Base-by-base conservation (phyloP, 495 filamentous ascomycete genomes). In the Penicillium turbatum region DNA sequence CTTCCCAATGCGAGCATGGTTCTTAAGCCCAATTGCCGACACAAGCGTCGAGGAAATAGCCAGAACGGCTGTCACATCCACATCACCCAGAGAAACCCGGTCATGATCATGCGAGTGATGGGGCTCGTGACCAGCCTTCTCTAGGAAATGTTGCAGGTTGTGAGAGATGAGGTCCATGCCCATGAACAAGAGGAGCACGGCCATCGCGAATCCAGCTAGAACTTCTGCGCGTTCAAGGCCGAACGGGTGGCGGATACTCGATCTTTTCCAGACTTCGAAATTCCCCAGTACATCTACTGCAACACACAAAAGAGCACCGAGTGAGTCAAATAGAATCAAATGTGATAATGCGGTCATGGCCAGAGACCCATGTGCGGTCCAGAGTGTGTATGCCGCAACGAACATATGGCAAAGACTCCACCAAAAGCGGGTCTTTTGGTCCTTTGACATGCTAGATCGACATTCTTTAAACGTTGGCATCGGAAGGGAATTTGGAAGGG, bases 241-340 rank as follows among this genome's bases (percentile, higher is more conserved):
- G 65, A 98, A 98, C 5, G 93, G 95, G 71, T 97, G 92, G 3
- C 89, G 85, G 53, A 98, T 88, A 55, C 84, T 92, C 47, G 88
- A 92, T 36, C 93, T 82, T 53, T 89, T 92, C 95, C 95, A 97
- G 3, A 97, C 92, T 64, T 97, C 92, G 60, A 98, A 98, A 69
- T 97, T 97, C 29, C 86, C 82, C 29, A 96, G 78, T 0, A 97
- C 88, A 63, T 97, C 93, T 39, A 97, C 93, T 2, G 79, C 84
- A 1, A 96, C 91, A 63, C 92, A 97, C n/a, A 98, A 83, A 41
- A 89, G 83, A 13, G 93, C 93, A 12, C 90, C 90, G 2, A 96
- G 78, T 9, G 92, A 92, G 69, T 98, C 93, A 65, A 96, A 98
- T 64, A 96, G 82, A 48, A 97, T 87, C 47, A 98, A 76, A 60